phyloP scores from a whole-genome alignment of 2,329 filamentous ascomycete genomes.

The Clonostachys rhizophaga region DNA sequence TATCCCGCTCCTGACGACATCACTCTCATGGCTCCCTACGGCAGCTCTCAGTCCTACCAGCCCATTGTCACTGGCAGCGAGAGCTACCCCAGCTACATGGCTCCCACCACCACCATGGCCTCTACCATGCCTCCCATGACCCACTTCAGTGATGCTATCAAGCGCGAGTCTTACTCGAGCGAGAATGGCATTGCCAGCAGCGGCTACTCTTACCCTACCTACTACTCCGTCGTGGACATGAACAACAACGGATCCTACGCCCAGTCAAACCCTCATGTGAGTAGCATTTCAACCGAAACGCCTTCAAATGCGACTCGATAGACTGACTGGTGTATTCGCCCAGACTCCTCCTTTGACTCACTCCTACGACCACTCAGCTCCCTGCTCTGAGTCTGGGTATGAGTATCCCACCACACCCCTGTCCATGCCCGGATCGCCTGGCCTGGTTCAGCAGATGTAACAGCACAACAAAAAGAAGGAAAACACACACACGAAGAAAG shows the following conservation, averaged over 20 bases:
- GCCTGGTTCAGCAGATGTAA: conserved; percentile 30
- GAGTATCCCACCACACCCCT: conserved; percentile 67
- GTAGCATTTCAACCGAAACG: conserved; percentile 23
- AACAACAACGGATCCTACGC: conserved; percentile 58
- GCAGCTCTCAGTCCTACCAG: conserved; percentile 44
- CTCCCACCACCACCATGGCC: conserved; percentile 42
- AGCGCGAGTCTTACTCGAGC: conserved; percentile 56
- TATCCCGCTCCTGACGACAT: conserved; percentile 62
- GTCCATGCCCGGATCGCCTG: conserved; percentile 68
- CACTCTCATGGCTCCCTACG: conserved; percentile 54
- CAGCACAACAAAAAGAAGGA: background rate
- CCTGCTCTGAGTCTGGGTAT: conserved; percentile 57
- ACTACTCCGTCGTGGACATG: conserved; percentile 61
- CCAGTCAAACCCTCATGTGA: conserved; percentile 71
- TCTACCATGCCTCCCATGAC: conserved; percentile 60
- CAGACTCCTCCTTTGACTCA: conserved; percentile 77
- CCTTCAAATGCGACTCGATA: background rate
- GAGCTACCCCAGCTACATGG: conserved; percentile 51
- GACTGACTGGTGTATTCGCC: conserved; percentile 16
- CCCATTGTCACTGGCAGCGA: conserved; percentile 47
- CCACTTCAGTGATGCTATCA: conserved; percentile 60
- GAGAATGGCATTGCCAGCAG: conserved; percentile 60
- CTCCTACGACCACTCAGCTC: conserved; percentile 64
- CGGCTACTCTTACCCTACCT: conserved; percentile 46
- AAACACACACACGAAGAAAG: background rate